Evolutionary conservation across 306 rosid species (phyloP), one percentile per base, ranked within the genome.

Genomic region (Quillaja saponaria): DNA sequence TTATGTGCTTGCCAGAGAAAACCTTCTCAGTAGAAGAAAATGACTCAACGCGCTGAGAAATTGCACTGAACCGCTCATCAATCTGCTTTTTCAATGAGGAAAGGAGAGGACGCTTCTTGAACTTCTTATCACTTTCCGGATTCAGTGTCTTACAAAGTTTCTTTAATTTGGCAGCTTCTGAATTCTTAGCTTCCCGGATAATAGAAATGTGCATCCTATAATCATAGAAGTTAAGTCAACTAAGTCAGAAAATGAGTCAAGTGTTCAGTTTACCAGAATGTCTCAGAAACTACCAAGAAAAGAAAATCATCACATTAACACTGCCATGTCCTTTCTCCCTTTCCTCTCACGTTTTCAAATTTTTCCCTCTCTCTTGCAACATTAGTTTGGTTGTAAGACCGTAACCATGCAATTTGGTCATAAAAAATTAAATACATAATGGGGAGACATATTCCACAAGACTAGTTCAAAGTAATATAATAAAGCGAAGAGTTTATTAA

Each of bases 11-110:
- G 76, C 98, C 96, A 69, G 71, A 16, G 68, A 79, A 86, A 31
- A 61, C 77, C 72, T 76, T 77, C 17, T 76, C 62, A 25, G 41
- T 35, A 41, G 90, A 52, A 63, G 96, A 79, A 79, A 88, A 86
- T 54, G 86, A 82, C 80, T 86, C 80, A 42, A 89, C 78, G 64
- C 95, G 98, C 69, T 77, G 82, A 57, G 95, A 72, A 73, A 91
- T 82, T 62, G 81, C 66, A 71, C 69, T 58, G 67, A 82, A 88
- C 49, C 90, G 95, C 61, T 86, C 70, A 53, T 84, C 87, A 63
- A 85, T 75, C 46, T 55, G 58, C 48, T 77, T 80, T 75, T 82
- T 92, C 69, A 55, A 72, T 37, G 69, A 53, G 58, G 81, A 45
- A 63, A 78, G 60, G 59, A 75, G 66, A 34, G 86, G 83, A 17